Conservation (phyloP, 164 flowering plant genomes). For the Chimonanthus praecox region DNA sequence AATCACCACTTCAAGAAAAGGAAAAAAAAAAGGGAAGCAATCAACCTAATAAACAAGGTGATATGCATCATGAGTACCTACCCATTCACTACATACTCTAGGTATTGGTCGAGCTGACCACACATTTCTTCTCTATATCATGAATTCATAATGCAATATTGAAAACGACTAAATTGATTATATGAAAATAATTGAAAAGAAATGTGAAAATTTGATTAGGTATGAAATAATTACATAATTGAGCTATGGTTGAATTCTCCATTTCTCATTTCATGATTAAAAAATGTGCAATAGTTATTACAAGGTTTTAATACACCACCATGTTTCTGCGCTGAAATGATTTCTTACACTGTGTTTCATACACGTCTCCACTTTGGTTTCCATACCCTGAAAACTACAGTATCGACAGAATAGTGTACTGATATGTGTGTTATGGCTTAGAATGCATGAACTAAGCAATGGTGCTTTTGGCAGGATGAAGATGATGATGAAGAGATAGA, state of each 20-base stretch:
- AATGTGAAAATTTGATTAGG: not conserved
- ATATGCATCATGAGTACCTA: not conserved
- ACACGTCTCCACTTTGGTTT: not conserved
- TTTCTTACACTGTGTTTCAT: not conserved
- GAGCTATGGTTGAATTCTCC: not conserved
- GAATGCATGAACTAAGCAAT: not conserved
- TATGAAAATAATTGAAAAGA: not conserved
- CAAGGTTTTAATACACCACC: not conserved
- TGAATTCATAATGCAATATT: not conserved
- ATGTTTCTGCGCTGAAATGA: too few species aligned
- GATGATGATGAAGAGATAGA: slow-evolving; percentile 75
- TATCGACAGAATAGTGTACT: not conserved
- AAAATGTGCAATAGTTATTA: not conserved
- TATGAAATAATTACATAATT: too few species aligned
- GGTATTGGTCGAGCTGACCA: not conserved
- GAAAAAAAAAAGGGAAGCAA: too few species aligned
- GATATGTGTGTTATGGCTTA: not conserved
- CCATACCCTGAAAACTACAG: not conserved
- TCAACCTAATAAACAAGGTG: not conserved
- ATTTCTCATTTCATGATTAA: too few species aligned
- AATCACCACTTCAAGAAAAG: too few species aligned
- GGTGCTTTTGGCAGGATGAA: slow-evolving; percentile 41
- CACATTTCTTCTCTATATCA: not conserved
- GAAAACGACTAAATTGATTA: too few species aligned
- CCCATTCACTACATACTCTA: not conserved